phyloP scores from a whole-genome alignment of 1,139 yeast species.

The Hyphopichia pseudoburtonii region DNA sequence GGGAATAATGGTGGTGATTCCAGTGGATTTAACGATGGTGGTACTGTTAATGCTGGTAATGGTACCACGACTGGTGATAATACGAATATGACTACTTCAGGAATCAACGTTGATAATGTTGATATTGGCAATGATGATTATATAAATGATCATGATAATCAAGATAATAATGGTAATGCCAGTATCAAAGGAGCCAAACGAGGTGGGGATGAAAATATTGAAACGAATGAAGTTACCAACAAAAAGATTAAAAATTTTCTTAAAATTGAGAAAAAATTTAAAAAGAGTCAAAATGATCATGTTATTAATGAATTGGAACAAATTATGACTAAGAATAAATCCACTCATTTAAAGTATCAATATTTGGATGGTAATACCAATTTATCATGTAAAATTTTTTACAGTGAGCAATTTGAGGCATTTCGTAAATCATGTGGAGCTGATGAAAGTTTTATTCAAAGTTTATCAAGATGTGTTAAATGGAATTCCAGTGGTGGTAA shows the following conservation, averaged over 20 bases:
- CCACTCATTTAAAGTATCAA: constrained; percentile 88
- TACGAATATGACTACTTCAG: no score
- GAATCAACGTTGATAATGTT: constrained; percentile 11
- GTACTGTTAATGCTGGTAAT: constrained; percentile 3
- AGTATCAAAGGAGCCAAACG: constrained; percentile 7
- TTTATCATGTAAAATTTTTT: constrained; percentile 89
- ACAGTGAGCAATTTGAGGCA: constrained; percentile 96
- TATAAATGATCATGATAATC: constrained; percentile 10
- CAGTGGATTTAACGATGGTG: constrained; percentile 11
- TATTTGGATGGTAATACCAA: constrained; percentile 83
- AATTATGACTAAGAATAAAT: constrained; percentile 76
- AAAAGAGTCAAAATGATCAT: constrained; percentile 22
- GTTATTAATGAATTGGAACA: constrained; percentile 49
- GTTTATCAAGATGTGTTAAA: constrained; percentile 86
- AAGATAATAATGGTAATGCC: constrained; percentile 8
- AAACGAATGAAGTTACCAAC: constrained; percentile 24
- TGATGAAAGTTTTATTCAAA: constrained; percentile 75
- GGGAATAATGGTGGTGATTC: constrained; percentile 6
- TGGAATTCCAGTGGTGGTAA: constrained; percentile 98
- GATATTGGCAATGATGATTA: constrained; percentile 6
- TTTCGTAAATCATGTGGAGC: constrained; percentile 82
- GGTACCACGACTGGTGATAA: constrained; percentile 6
- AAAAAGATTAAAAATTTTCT: constrained; percentile 40
- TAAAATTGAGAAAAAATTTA: constrained; percentile 47
- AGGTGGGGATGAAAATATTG: constrained; percentile 3